Base-by-base conservation (phyloP, 2,329 filamentous ascomycete species). In the Venturia carpophila region DNA sequence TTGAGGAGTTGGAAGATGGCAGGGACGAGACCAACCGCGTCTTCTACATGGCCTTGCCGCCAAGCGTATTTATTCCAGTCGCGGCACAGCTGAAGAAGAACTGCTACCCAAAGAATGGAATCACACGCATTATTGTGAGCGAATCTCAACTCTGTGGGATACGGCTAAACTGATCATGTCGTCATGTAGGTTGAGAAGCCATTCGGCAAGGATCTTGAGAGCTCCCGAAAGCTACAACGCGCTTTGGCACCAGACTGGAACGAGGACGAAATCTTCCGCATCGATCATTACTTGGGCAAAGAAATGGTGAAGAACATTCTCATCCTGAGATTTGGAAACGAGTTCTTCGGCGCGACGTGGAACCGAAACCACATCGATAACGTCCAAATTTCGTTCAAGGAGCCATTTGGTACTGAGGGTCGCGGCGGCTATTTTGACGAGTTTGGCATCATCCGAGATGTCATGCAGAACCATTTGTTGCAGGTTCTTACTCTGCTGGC, bases 251-350 rank as follows among this genome's bases (percentile, higher is more conserved):
- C 94, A 55, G 92, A 99, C 80, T 99, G 94, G 95, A 94, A 90
- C 74, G 95, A 99, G 79, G 93, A 97, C 64, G 94, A 99, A 80
- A 88, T 99, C 70, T 99, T 95, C 87, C 92, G 94, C 75, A 99
- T 99, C 73, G 94, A 99, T 77, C 94, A 99, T 81, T 99, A 99
- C 79, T 86, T 99, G 60, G 95, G 95, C 73, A 99, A 99, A 84
- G 94, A 99, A 80, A 99, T 99, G 94, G 94, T 99, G 73, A 99
- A 99, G 87, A 99, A 99, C 80, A 95, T 99, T 71, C 84, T 99
- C 70, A 97, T 99, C 71, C 85, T 99, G 70, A 87, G 95, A 75
- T 99, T 99, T 75, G 95, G 94, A 72, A 99, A 99, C 82, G 92
- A 96, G 71, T 99, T 99, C 84, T 90, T 99, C 72, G 92, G 92